phyloP scores from a whole-genome alignment of 306 rosid species.

The Hylodesmum podocarpum region DNA sequence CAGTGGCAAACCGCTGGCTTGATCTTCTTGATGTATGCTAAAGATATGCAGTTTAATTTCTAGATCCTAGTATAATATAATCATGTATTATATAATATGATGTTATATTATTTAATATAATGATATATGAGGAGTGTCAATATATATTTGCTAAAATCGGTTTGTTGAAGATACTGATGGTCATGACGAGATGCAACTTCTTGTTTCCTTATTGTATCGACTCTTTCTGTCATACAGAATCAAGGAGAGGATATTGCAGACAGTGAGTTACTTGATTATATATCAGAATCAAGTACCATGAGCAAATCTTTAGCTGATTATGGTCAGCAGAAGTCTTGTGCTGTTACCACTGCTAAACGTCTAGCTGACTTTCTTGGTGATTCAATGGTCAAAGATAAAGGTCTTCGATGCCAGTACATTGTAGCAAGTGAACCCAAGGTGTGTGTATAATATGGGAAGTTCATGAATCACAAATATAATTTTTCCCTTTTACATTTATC shows the following conservation, averaged over 20 bases:
- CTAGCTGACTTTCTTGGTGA: constrained; percentile 97
- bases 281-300: constrained; percentile 99
- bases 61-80: constrained; percentile 25
- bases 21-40: constrained; percentile 95
- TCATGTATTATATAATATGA: too few relatives aligned
- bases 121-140: constrained; percentile 7
- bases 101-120: too few relatives aligned
- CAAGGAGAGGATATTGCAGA: constrained; percentile 91
- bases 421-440: constrained; percentile 99
- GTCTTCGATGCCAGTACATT: constrained; percentile 89
- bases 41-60: constrained; percentile 20
- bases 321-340: constrained; percentile 89
- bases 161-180: constrained; percentile 24
- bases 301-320: constrained; percentile 97
- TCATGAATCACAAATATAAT: constrained; percentile 1
- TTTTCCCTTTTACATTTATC: constrained; percentile 15
- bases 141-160: constrained; percentile 2
- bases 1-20: constrained; percentile 92
- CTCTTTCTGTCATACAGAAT: constrained; percentile 54
- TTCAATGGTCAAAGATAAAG: constrained; percentile 96
- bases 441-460: neutral
- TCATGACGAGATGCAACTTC: constrained; percentile 11
- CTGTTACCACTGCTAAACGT: constrained; percentile 93
- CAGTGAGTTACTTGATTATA: constrained; percentile 92
- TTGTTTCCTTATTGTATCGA: constrained; percentile 1